Percentiles rank a stretch among this genome's conserved stretches.
Evolutionary conservation across 768 basidiomycete genomes (phyloP).

Genomic region (Cubamyces sp.): DNA sequence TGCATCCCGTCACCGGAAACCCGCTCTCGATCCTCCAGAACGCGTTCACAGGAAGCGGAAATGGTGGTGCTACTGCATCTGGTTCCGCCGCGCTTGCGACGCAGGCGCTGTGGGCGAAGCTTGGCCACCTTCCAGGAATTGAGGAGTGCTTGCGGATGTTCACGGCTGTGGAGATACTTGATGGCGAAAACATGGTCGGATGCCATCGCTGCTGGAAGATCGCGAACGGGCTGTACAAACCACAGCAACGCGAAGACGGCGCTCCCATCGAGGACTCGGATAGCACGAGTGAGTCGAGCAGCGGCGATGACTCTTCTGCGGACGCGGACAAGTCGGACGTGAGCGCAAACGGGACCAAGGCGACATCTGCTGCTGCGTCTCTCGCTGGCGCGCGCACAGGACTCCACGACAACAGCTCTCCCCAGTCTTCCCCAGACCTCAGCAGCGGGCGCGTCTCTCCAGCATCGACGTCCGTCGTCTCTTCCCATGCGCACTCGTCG

Average conservation of each 20-base stretch:
- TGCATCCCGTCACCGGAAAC: constrained; percentile 47
- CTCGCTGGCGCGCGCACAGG: constrained; percentile 14
- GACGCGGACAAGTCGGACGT: background rate
- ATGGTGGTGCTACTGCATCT: constrained; percentile 25
- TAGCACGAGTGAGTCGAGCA: constrained; percentile 26
- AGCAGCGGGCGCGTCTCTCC: constrained; percentile 25
- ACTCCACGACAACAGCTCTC: constrained; percentile 4
- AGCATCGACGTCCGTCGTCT: constrained; percentile 36
- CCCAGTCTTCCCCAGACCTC: constrained; percentile 25
- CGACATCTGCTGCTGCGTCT: background rate
- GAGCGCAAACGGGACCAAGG: constrained; percentile 2
- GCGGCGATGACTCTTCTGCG: constrained; percentile 37
- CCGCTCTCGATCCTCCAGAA: constrained; percentile 56
- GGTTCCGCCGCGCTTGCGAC: constrained; percentile 37
- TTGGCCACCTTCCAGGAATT: constrained; percentile 56
- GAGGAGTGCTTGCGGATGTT: constrained; percentile 87
- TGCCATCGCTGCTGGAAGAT: constrained; percentile 96
- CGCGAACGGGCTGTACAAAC: constrained; percentile 63
- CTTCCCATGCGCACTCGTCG: constrained; percentile 5
- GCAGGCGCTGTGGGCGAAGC: constrained; percentile 47
- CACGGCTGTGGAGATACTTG: constrained; percentile 90
- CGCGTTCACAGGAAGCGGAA: constrained; percentile 25
- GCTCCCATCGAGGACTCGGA: constrained; percentile 17
- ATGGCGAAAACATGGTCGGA: constrained; percentile 94
- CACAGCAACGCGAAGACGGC: constrained; percentile 20